Evolutionary conservation across 768 basidiomycete genomes (phyloP), one percentile per base, ranked within the genome.

Genomic region (Phallus indusiatus): DNA sequence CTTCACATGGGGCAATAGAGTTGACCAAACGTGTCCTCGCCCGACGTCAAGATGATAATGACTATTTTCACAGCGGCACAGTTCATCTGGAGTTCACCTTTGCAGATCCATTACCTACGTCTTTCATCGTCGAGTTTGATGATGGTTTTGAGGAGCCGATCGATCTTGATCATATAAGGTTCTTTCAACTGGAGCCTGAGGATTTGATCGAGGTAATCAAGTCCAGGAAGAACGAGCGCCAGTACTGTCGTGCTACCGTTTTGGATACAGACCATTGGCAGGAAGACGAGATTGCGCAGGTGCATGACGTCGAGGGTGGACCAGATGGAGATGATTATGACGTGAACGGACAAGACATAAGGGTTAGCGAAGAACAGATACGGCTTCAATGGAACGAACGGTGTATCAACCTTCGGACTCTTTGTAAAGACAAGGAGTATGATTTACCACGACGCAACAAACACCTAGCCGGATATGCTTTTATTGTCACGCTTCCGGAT

Each of bases 61-160:
- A 36, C 3, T 76, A 77, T 63, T 91, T 76, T 70, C 86, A 83
- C 66, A 69, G 81, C 17, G 90, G 87, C 16, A 74, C 70, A 36
- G 75, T 87, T 24, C 66, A 81, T 55, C 72, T 74, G 17, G 60
- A 61, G 53, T 62, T 67, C 54, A 58, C 63, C 21, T 64, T 50
- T 22, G 67, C 66, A 24, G 66, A 65, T 34, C 67, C 64, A 2
- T 16, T 52, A 12, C 49, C 49, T 20, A 16, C 28, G 14, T 67
- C 62, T 46, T 85, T 81, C 68, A 54, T 65, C 24, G 68, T 92
- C 64, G 71, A 72, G n/a, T 92, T 90, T 66, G 88, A 90, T 64
- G 89, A 91, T 66, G 71, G 66, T 2, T 78, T 76, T 1, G 68
- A 76, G 18, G 78, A 72, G 18, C 67, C 67, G 1, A 73, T 89